Evolutionary conservation across 768 basidiomycete genomes (phyloP), one percentile per base, ranked within the genome.

Genomic region (Hygrocybe punicea): DNA sequence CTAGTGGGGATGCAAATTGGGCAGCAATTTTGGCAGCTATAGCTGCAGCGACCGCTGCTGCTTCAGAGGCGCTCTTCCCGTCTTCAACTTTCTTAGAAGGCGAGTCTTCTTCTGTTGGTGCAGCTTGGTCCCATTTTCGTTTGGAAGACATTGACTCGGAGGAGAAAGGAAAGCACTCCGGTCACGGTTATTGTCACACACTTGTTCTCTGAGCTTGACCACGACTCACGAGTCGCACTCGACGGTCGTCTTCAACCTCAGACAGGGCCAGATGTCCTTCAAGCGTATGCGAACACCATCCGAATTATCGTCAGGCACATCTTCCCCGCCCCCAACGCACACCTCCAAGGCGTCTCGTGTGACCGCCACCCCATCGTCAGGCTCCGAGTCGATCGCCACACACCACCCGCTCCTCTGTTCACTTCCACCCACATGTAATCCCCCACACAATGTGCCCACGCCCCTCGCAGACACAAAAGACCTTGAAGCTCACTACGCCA

Each of bases 21-120:
- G 91, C 93, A 6, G 94, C 93, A 70, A 97, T 95, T 81, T 94
- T 93, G 58, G 94, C 93, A 57, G 93, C 92, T 60, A 94, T 93
- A 42, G 92, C 92, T 8, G 89, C 89, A 1, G 89, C 87, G 0
- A 76, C 76, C 1, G 78, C 78, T 1, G 87, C 86, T 1, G 87
- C 87, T 58, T 87, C 85, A 4, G 83, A 80, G 4, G 87, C 85
- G 7, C 77, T 78, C 67, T 84, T 86, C 53, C 72, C 71, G 11
- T 84, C 81, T n/a, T 84, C 84, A 0, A 72, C 29, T 39, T 52
- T 68, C 62, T 73, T 74, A 35, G 78, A 63, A 1, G 70, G 61
- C 10, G 77, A 75, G 4, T 67, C 67, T 7, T 83, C 84, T 9
- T 72, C 75, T 2, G 34, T 37, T 11, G 75, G 74, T 5, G 78